These are phyloP conservation scores for Euphorbia schlechtendalii DNA, from an alignment of 441 rosid genomes.

Conservation along the genomic window DNA sequence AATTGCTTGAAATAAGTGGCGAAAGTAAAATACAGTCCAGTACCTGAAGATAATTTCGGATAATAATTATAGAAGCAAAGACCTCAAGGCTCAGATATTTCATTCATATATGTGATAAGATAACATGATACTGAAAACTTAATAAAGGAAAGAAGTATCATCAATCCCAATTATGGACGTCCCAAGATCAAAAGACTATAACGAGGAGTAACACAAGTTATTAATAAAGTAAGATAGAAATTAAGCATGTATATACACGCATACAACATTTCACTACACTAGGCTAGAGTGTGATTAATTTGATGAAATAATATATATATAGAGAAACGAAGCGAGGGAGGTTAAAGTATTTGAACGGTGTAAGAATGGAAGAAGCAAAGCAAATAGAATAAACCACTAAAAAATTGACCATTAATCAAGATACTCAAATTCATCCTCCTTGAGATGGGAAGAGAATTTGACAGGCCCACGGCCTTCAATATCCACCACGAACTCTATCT, in stretches of 20 bases:
- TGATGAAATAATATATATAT: neutral
- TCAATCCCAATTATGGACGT: neutral
- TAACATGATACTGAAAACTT: constrained; percentile 1
- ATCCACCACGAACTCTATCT: constrained; percentile 59
- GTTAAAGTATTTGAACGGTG: neutral
- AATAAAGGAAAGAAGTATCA: neutral
- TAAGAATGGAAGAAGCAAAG: neutral
- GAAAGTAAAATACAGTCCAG: neutral
- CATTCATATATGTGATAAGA: neutral
- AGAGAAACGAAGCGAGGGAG: neutral
- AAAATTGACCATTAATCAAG: constrained; percentile 21
- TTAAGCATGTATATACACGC: neutral
- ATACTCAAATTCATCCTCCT: constrained; percentile 77
- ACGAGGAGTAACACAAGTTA: neutral
- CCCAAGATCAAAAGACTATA: neutral
- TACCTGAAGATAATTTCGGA: neutral
- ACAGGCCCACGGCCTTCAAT: constrained; percentile 76
- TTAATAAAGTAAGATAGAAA: neutral
- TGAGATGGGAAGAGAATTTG: constrained; percentile 85
- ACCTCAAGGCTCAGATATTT: neutral
- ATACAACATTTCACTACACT: neutral
- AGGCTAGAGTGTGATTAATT: neutral
- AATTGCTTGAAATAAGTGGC: neutral
- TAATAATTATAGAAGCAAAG: neutral
- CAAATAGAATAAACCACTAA: neutral